Percentiles rank a stretch among this genome's conserved stretches.
These are phyloP conservation scores for Bipolaris victoriae DNA, from an alignment of 2,329 filamentous ascomycete genomes.

Conservation along the genomic window DNA sequence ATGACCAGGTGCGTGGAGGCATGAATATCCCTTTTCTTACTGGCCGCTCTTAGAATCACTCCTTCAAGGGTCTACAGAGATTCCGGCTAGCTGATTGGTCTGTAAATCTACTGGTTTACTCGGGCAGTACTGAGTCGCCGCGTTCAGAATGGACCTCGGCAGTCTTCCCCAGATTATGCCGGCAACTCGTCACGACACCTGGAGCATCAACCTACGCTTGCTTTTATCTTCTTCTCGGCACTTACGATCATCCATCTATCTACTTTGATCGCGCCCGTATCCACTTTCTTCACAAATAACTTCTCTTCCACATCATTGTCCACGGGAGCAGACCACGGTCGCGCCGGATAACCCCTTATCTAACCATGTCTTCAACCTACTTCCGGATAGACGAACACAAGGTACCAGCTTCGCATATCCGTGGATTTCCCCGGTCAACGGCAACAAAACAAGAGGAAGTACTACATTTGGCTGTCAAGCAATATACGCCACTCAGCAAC, in stretches of 20 bases:
- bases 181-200: conserved; percentile 25
- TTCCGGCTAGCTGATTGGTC: neutral
- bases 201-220: conserved; percentile 2
- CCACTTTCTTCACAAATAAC: neutral
- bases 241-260: neutral
- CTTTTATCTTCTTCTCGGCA: neutral
- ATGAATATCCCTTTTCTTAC: neutral
- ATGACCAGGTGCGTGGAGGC: neutral
- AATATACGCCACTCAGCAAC: conserved; percentile 81
- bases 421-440: conserved; percentile 79
- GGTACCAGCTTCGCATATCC: conserved; percentile 71
- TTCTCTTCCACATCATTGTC: neutral
- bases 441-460: conserved; percentile 74
- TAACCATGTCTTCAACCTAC: conserved; percentile 48
- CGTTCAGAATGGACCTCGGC: conserved; percentile 29
- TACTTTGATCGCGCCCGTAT: neutral
- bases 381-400: conserved; percentile 77
- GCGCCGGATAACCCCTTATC: conserved; percentile 6
- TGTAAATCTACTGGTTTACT: neutral
- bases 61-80: neutral
- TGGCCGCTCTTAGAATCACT: neutral
- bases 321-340: neutral
- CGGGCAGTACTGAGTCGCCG: neutral
- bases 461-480: conserved; percentile 78
- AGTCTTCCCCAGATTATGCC: conserved; percentile 28